Percentiles rank a stretch among this genome's conserved stretches.
Conservation (phyloP, 1,139 yeast genomes). For the Blastobotrys aristatus region DNA sequence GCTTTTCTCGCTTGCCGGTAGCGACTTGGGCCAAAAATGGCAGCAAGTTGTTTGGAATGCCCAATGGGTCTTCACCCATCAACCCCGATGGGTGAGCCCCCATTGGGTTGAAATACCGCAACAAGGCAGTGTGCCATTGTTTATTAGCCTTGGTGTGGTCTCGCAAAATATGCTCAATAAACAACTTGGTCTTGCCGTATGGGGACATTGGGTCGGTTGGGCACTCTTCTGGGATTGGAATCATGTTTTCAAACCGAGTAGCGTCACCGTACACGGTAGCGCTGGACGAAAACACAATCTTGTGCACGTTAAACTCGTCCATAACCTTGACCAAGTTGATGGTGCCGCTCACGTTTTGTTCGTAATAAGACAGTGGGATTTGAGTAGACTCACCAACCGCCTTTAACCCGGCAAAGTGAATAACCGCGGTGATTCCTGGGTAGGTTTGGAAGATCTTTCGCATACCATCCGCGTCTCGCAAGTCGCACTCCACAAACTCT, state of each 20-base stretch:
- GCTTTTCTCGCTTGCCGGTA: slow-evolving; percentile 61
- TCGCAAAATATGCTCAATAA: slow-evolving; percentile 58
- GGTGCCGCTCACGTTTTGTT: slow-evolving; percentile 66
- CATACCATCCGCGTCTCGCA: slow-evolving; percentile 48
- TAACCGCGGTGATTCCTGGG: slow-evolving; percentile 52
- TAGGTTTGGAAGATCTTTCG: slow-evolving; percentile 46
- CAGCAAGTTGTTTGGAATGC: slow-evolving; percentile 69
- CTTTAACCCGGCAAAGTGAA: slow-evolving; percentile 83
- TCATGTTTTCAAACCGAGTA: slow-evolving; percentile 65
- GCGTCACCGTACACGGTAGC: slow-evolving; percentile 88
- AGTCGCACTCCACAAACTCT: slow-evolving; percentile 58
- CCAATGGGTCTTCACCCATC: slow-evolving; percentile 76
- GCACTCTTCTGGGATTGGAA: slow-evolving; percentile 76
- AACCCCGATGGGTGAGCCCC: slow-evolving; percentile 83
- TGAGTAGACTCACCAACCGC: slow-evolving; percentile 80
- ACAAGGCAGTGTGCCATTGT: slow-evolving; percentile 58
- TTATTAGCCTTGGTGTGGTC: slow-evolving; percentile 51
- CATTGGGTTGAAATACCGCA: slow-evolving; percentile 76
- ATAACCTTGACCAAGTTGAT: slow-evolving; percentile 53
- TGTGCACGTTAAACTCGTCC: slow-evolving; percentile 44
- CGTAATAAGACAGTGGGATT: slow-evolving; percentile 67
- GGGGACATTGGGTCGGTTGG: slow-evolving; percentile 76
- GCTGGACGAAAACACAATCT: slow-evolving; percentile 71
- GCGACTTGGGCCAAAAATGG: slow-evolving; percentile 80
- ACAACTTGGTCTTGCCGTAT: slow-evolving; percentile 66